phyloP scores from a whole-genome alignment of 202 grass and related monocot genomes.

The Panicum hallii region DNA sequence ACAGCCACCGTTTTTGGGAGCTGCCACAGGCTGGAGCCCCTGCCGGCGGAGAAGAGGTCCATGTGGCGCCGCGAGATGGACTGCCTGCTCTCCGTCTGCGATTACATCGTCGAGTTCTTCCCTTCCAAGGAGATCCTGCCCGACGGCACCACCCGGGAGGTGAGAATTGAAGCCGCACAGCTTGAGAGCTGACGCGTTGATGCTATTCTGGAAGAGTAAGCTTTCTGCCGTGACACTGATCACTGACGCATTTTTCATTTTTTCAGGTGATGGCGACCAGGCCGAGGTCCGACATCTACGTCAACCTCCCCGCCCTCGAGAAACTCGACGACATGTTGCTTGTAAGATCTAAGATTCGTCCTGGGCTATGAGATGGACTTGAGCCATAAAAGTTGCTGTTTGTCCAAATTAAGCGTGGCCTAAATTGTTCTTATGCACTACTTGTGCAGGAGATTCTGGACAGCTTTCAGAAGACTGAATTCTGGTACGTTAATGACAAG shows the following conservation, averaged over 20 bases:
- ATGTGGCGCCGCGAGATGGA: conserved; percentile 97
- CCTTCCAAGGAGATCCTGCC: conserved; percentile 66
- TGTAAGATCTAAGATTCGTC: conserved; percentile 45
- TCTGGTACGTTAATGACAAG: conserved; percentile 88
- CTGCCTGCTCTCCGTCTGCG: conserved; percentile 83
- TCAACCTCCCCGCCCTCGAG: conserved; percentile 89
- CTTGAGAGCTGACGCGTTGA: not conserved
- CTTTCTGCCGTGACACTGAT: not conserved
- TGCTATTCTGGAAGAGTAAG: not conserved
- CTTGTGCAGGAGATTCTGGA: conserved; percentile 73
- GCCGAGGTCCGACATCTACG: conserved; percentile 78
- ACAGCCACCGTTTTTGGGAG: conserved; percentile 91
- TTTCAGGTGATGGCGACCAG: conserved; percentile 77
- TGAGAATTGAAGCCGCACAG: not conserved
- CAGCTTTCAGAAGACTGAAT: conserved; percentile 85
- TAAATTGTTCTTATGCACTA: not conserved
- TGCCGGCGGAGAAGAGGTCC: conserved; percentile 68
- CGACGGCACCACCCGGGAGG: conserved; percentile 72
- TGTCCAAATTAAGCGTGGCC: not conserved
- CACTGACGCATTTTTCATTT: not conserved
- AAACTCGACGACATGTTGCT: conserved; percentile 92
- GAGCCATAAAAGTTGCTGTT: not conserved
- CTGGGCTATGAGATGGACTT: not conserved
- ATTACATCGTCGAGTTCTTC: conserved; percentile 88
- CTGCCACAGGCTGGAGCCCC: conserved; percentile 81